A percentile compares a stretch with the other conserved stretches of the same genome.
Evolutionary conservation across 2,329 filamentous ascomycete species (phyloP).

Genomic region (Dactylonectria estremocensis): DNA sequence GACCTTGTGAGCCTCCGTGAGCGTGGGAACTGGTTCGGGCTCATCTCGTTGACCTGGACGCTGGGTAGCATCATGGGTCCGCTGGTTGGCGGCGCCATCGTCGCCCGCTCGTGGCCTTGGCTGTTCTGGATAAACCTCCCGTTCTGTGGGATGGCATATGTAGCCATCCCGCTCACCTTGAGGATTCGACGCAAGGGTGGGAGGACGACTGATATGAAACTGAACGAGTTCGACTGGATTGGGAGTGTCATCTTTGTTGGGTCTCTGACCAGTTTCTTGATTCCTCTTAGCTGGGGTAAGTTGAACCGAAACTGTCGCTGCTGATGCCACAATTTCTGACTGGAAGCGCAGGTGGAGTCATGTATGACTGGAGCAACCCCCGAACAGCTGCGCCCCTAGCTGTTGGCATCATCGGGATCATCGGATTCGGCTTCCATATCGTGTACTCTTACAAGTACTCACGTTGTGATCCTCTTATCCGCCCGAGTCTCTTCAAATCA

Average conservation of each 20-base stretch:
- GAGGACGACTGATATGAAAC: conserved; percentile 27
- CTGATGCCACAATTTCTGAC: conserved; percentile 13
- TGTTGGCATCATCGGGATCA: conserved; percentile 63
- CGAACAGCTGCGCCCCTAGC: conserved; percentile 74
- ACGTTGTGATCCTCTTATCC: conserved; percentile 41
- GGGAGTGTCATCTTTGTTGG: conserved; percentile 74
- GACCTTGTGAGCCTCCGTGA: conserved; percentile 62
- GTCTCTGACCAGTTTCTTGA: conserved; percentile 63
- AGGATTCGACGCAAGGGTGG: conserved; percentile 36
- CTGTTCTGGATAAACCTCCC: conserved; percentile 77
- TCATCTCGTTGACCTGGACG: conserved; percentile 64
- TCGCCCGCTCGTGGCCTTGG: conserved; percentile 71
- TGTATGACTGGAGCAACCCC: conserved; percentile 76
- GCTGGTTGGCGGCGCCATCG: conserved; percentile 68
- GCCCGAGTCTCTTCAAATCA: conserved; percentile 44
- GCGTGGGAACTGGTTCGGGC: conserved; percentile 58
- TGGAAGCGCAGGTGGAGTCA: conserved; percentile 66
- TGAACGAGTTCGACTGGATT: conserved; percentile 70
- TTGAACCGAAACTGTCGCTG: neutral
- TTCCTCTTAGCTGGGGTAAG: conserved; percentile 44
- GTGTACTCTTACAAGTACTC: conserved; percentile 40
- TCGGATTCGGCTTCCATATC: conserved; percentile 40
- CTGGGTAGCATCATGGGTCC: conserved; percentile 63
- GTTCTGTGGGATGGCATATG: conserved; percentile 54
- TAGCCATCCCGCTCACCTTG: conserved; percentile 41